A percentile compares a stretch with the other conserved stretches of the same genome.
These are phyloP conservation scores for Neurospora tetraspora DNA, from an alignment of 495 filamentous ascomycete genomes.

Conservation along the genomic window DNA sequence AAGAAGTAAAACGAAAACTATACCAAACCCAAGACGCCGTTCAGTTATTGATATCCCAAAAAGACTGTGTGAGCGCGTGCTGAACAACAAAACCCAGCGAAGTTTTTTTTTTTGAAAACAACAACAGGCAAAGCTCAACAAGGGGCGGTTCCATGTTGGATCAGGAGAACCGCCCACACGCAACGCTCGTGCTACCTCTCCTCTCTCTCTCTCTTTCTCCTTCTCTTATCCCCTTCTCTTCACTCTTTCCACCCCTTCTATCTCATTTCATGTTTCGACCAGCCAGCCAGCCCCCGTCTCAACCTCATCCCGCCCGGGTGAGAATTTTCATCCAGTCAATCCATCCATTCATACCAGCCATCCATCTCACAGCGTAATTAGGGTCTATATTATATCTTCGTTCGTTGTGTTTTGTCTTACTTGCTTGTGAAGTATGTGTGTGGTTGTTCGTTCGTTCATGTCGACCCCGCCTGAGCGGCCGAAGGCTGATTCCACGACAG, in stretches of 20 bases:
- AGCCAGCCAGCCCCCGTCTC: background rate
- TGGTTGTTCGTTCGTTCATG: background rate
- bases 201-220: background rate
- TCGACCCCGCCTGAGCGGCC: slow-evolving; percentile 27
- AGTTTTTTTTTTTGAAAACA: background rate
- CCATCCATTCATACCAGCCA: background rate
- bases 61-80: background rate
- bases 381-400: background rate
- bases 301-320: background rate
- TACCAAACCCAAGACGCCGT: background rate
- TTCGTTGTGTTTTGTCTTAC: background rate
- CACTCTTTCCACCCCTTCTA: background rate
- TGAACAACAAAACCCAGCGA: background rate
- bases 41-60: background rate
- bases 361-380: background rate
- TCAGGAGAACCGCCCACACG: background rate
- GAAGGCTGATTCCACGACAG: slow-evolving; percentile 93
- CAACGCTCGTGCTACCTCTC: background rate
- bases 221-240: background rate
- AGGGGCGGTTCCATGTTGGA: background rate
- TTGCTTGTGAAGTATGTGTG: background rate
- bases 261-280: slow-evolving; percentile 3
- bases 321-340: background rate
- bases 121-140: slow-evolving; percentile 1
- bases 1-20: background rate